Conservation (phyloP, 768 basidiomycete genomes). For the Mycena amicta region DNA sequence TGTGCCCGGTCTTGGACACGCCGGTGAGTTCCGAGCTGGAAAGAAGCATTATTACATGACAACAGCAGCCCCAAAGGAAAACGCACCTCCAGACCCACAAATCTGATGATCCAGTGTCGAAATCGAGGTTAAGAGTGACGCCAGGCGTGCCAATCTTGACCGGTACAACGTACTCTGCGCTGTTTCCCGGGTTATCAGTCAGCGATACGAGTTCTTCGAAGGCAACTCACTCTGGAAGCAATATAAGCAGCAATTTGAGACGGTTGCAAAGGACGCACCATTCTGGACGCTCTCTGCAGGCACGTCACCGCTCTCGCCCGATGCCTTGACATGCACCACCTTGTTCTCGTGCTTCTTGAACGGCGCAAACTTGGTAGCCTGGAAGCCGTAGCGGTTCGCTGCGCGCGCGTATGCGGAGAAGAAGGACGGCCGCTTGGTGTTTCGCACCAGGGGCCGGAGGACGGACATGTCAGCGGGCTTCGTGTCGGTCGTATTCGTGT, state of each 20-base stretch:
- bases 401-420: slow-evolving; percentile 22
- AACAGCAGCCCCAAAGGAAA: neutral
- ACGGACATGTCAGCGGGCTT: slow-evolving; percentile 9
- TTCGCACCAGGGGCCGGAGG: slow-evolving; percentile 20
- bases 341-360: slow-evolving; percentile 21
- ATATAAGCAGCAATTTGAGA: slow-evolving; percentile 1
- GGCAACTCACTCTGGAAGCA: slow-evolving; percentile 12
- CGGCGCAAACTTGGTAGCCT: slow-evolving; percentile 19
- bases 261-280: slow-evolving; percentile 11
- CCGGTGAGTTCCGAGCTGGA: slow-evolving; percentile 24
- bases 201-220: neutral
- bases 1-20: slow-evolving; percentile 22
- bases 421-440: slow-evolving; percentile 7
- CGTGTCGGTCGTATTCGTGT: neutral
- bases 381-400: slow-evolving; percentile 22
- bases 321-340: slow-evolving; percentile 19
- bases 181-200: slow-evolving; percentile 14
- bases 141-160: slow-evolving; percentile 41
- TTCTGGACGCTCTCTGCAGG: slow-evolving; percentile 30
- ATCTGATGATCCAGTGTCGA: slow-evolving; percentile 27
- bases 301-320: slow-evolving; percentile 26
- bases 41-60: neutral
- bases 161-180: slow-evolving; percentile 41
- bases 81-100: slow-evolving; percentile 22
- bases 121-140: slow-evolving; percentile 37